Evolutionary conservation across 805 yeast species (phyloP), one percentile per base, ranked within the genome.

Genomic region (Starmerella asiatica): DNA sequence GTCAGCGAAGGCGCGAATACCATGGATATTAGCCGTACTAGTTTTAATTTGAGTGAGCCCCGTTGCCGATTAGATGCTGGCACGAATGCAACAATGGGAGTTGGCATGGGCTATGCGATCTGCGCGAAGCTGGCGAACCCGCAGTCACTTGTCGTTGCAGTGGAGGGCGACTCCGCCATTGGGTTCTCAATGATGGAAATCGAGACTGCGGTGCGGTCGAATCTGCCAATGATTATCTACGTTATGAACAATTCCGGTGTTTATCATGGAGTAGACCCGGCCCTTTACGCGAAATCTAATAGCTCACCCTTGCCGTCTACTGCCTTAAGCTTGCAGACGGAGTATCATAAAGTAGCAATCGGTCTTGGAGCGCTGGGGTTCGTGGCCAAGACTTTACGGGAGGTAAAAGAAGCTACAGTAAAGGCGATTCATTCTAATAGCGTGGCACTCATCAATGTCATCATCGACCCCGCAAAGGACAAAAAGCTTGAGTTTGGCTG

Each of bases 231-330:
- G 47, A 57, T 76, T 5, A 60, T 78, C 8, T 62, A 73, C 20
- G 73, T 78, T n/a, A 74, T 78, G 77, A 78, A 78, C 56, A 78
- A 78, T 53, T 69, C 76, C 23, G 86, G 86, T 1, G 73, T 78
- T 2, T 78, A 78, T 53, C 80, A 75, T 45, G 86, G 86, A 1
- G 61, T 67, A 8, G 68, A 62, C 17, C 60, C 61, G 1, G 36
- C 44, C 1, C 49, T 56, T 8, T 55, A 58, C 34, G 5, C 7
- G 7, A 20, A 9, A 5, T 46, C 51, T 3, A 44, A 50, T 3
- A 38, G 39, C 2, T 39, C 43, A 29, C 60, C 60, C 3, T 53
- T 70, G 28, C 79, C 79, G 0, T 65, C 81, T 0, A 78, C 83
- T 1, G 77, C 79, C 0, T 56, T 78, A 29, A 64, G 75, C 19